phyloP scores from a whole-genome alignment of 129 eudicot genomes.

The Lactuca sativa region DNA sequence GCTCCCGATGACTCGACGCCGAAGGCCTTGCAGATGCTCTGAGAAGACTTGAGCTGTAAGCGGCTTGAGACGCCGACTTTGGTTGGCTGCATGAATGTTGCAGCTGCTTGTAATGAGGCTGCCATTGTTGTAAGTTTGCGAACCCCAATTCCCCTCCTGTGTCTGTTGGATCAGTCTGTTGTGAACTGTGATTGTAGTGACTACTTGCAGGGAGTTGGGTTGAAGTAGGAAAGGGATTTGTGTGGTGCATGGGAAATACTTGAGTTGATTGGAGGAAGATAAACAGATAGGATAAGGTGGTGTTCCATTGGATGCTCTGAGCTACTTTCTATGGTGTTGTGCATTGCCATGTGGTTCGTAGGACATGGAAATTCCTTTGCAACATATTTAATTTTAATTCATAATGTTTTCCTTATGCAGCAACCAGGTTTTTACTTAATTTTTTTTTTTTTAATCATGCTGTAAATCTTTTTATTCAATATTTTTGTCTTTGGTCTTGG shows the following conservation, averaged over 20 bases:
- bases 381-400: background rate
- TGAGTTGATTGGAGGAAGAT: constrained; percentile 45
- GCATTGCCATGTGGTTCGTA: constrained; percentile 48
- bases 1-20: constrained; percentile 50
- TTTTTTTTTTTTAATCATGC: no score
- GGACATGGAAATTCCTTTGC: constrained; percentile 19
- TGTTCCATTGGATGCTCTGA: constrained; percentile 53
- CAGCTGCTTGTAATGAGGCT: constrained; percentile 82
- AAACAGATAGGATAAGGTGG: constrained; percentile 77
- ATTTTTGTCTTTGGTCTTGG: background rate
- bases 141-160: constrained; percentile 18
- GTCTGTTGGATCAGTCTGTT: constrained; percentile 14
- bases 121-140: constrained; percentile 49
- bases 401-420: background rate
- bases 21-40: constrained; percentile 64
- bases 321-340: constrained; percentile 31
- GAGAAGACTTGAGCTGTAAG: constrained; percentile 61
- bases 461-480: background rate
- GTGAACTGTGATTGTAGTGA: constrained; percentile 25
- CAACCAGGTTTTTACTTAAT: background rate
- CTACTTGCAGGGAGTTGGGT: constrained; percentile 33
- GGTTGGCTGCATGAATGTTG: constrained; percentile 83
- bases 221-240: constrained; percentile 38
- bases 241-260: constrained; percentile 36
- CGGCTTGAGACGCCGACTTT: constrained; percentile 46